phyloP scores from a whole-genome alignment of 352 stramenopile species.

The Heterotrichella gracilis region DNA sequence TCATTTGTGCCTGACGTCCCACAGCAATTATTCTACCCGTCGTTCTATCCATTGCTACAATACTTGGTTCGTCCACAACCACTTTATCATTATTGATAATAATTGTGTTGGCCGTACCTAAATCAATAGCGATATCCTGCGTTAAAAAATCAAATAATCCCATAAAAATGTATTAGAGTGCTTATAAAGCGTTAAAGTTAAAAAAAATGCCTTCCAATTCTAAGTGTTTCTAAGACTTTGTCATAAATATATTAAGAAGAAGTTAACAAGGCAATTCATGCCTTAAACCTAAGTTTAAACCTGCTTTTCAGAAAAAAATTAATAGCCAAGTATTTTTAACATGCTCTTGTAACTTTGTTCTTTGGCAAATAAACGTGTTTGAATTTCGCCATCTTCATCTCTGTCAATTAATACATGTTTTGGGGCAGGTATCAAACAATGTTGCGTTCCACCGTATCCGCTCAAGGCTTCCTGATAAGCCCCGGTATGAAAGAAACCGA shows the following conservation, averaged over 20 bases:
- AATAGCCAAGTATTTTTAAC: not conserved
- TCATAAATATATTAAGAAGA: not conserved
- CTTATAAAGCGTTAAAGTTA: not conserved
- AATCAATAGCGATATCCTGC: not conserved
- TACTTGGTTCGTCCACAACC: not conserved
- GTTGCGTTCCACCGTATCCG: not conserved
- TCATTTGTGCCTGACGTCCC: not conserved
- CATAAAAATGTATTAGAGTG: not conserved
- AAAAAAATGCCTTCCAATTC: not conserved
- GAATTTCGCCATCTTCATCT: not conserved
- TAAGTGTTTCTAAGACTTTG: not conserved
- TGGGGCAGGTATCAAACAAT: not conserved
- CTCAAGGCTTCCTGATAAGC: not conserved
- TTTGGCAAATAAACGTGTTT: not conserved
- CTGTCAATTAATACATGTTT: not conserved
- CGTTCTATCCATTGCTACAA: not conserved
- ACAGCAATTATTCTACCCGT: not conserved
- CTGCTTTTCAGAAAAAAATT: too few species aligned
- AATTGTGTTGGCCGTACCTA: not conserved
- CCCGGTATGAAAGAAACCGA: constrained; percentile 2
- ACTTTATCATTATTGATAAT: constrained; percentile 1
- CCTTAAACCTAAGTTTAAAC: too few species aligned
- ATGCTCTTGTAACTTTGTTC: constrained; percentile 6
- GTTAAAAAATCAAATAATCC: not conserved
- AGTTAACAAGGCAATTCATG: too few species aligned